phyloP scores from a whole-genome alignment of 2,329 filamentous ascomycete genomes.

The Aspergillus ruber region DNA sequence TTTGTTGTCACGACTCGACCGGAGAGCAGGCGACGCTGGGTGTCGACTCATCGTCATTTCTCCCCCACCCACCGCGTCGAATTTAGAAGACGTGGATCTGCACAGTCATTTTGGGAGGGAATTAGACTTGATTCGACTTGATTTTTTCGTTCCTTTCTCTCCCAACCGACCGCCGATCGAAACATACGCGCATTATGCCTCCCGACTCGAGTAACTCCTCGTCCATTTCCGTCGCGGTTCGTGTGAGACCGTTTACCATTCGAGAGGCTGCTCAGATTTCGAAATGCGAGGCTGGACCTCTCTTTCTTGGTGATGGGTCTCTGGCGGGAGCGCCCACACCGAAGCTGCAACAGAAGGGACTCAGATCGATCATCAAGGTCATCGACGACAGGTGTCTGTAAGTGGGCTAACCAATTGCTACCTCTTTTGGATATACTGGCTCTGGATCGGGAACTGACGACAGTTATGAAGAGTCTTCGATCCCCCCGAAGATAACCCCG shows the following conservation, averaged over 20 bases:
- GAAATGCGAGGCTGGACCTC: conserved; percentile 68
- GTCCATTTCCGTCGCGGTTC: conserved; percentile 49
- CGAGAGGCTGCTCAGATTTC: conserved; percentile 87
- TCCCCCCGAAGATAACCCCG: conserved; percentile 87
- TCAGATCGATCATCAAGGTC: conserved; percentile 89
- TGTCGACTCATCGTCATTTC: background rate
- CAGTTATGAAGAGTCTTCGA: conserved; percentile 70
- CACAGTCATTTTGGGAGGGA: background rate
- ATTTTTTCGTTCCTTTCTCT: background rate
- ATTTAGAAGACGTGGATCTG: background rate
- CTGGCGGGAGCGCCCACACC: conserved; percentile 80
- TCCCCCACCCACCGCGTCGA: background rate
- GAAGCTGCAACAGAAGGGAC: conserved; percentile 76
- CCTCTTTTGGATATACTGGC: conserved; percentile 1
- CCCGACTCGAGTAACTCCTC: conserved; percentile 40
- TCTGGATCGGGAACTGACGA: conserved; percentile 8
- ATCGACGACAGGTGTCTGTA: conserved; percentile 95
- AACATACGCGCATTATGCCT: conserved; percentile 29
- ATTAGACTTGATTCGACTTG: background rate
- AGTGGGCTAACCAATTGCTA: conserved; percentile 31
- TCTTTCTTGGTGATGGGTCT: conserved; percentile 96
- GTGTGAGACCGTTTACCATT: conserved; percentile 67
- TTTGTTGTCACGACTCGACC: conserved; percentile 3
- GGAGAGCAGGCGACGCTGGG: background rate
- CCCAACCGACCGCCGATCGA: background rate